Evolutionary conservation across 164 flowering plant species (phyloP), one percentile per base, ranked within the genome.

Genomic region (Umbellularia californica): DNA sequence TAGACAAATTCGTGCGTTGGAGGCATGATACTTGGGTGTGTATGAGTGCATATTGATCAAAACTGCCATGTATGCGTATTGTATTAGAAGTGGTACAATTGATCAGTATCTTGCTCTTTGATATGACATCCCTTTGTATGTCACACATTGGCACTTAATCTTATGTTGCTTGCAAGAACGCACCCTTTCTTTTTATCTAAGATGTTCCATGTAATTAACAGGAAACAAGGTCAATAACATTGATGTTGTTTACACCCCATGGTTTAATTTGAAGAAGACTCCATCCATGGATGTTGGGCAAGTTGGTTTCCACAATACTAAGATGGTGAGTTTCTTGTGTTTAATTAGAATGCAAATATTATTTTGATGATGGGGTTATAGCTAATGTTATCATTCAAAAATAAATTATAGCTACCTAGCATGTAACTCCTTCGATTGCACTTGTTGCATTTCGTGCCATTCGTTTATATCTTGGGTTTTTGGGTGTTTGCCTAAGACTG

Each of bases 231-330:
- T 92, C 80, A 96, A 94, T 78, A 94, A 94, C 79, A 69, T 94
- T 76, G 98, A 96, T 86, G 95, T 96, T 82, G 99, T 94, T 69
- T 92, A 96, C 78, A 95, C 99, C 70, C 97, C 98, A 24, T 95
- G 99, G 99, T 76, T 81, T 74, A 96, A 96, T 82, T 83, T 96
- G 85, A 96, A 92, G 89, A 96, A 96, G 86, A 88, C 94, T 73
- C 87, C 97, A 58, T 92, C 99, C 67, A 94, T 96, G 99, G 99
- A 96, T 87, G 95, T 94, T 67, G 99, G 99, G 72, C 99, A 95
- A 95, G 99, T 95, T 88, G 95, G 98, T 80, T 96, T 96, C 74
- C 85, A 96, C 87, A 96, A 85, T 76, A 50, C 94, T 55, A 96
- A 94, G 81, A 88, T 83, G 87, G 99, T 96, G 72, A 81, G 84